Evolutionary conservation across 805 yeast genomes (phyloP), one percentile per base, ranked within the genome.

Genomic region (Metschnikowia dekortorum): DNA sequence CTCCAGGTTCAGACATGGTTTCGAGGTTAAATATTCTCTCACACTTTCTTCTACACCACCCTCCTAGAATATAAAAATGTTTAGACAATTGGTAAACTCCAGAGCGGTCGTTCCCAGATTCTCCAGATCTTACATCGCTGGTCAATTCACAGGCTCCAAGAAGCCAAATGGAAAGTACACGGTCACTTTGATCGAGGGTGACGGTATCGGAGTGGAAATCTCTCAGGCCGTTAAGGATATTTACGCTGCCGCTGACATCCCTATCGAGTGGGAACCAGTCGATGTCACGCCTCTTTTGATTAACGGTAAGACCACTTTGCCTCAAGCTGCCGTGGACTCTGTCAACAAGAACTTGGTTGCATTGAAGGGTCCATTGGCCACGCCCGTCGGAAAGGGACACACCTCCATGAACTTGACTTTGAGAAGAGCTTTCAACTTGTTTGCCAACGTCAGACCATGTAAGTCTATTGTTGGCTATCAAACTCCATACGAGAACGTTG

Each of bases 381-480:
- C 99, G 38, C 99, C 99, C 51, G 91, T 92, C 56, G 99, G 97
- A 64, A 92, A 92, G 76, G 99, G 99, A 68, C 98, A 94, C 79
- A 89, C 89, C 66, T 91, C 98, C 42, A 83, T 94, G 81, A 94
- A 94, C 81, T 80, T 94, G 79, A 92, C 99, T 35, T 80, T 94
- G 73, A 89, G 99, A 81, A 89, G 96, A 77, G 89, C 98, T 47
- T 94, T 94, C 78, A 85, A 87, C 74, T 79, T 94, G 62, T 94
- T 90, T 62, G 99, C 99, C 66, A 92, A 92, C 72, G 96, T 94
- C 51, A 87, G 97, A 78, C 98, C 97, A 49, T 94, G 97, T 72
- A 87, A 87, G 75, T 87, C 96, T 53, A 82, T 94, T 60, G 87
- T 81, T 55, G 99, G 99, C 67, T 91, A 82, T 83, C 81, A 90